Percentiles rank a stretch among this genome's conserved stretches.
Evolutionary conservation across 2,329 filamentous ascomycete genomes (phyloP).

Genomic region (Arthrobotrys megalospora): DNA sequence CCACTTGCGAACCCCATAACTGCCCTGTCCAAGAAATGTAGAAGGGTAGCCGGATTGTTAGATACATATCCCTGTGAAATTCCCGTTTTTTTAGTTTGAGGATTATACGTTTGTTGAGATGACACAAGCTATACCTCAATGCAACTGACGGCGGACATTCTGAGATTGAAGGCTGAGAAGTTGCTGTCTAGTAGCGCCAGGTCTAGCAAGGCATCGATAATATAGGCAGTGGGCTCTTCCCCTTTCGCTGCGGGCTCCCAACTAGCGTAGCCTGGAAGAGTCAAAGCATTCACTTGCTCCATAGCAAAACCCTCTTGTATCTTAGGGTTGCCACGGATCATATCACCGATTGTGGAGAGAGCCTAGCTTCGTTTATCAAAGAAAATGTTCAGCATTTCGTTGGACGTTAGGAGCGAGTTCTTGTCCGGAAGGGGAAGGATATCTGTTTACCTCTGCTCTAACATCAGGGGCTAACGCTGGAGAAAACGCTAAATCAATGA

Average conservation of each 20-base stretch:
- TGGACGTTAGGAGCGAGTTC: slow-evolving; percentile 7
- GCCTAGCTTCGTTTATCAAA: slow-evolving; percentile 71
- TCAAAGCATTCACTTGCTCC: slow-evolving; percentile 77
- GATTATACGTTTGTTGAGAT: not conserved
- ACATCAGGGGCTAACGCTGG: slow-evolving; percentile 80
- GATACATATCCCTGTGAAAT: slow-evolving; percentile 76
- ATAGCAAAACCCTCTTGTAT: slow-evolving; percentile 93
- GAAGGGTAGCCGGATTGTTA: slow-evolving; percentile 82
- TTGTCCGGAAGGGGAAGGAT: slow-evolving; percentile 1
- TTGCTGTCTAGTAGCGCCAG: slow-evolving; percentile 74
- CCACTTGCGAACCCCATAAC: slow-evolving; percentile 81
- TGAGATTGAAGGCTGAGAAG: slow-evolving; percentile 76
- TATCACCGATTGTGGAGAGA: slow-evolving; percentile 85
- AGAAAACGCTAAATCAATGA: slow-evolving; percentile 86
- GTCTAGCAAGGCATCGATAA: slow-evolving; percentile 93
- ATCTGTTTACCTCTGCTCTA: slow-evolving; percentile 78
- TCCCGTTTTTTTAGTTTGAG: slow-evolving; percentile 1
- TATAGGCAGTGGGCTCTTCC: slow-evolving; percentile 76
- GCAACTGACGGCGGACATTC: slow-evolving; percentile 88
- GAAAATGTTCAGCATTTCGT: slow-evolving; percentile 48
- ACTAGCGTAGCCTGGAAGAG: slow-evolving; percentile 66
- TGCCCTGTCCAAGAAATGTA: slow-evolving; percentile 88
- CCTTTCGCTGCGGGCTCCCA: slow-evolving; percentile 70
- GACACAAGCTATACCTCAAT: slow-evolving; percentile 77
- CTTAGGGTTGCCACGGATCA: slow-evolving; percentile 83